A percentile compares a stretch with the other conserved stretches of the same genome.
Conservation (phyloP, 2,329 filamentous ascomycete species). For the Nothomitra cinnamomea region DNA sequence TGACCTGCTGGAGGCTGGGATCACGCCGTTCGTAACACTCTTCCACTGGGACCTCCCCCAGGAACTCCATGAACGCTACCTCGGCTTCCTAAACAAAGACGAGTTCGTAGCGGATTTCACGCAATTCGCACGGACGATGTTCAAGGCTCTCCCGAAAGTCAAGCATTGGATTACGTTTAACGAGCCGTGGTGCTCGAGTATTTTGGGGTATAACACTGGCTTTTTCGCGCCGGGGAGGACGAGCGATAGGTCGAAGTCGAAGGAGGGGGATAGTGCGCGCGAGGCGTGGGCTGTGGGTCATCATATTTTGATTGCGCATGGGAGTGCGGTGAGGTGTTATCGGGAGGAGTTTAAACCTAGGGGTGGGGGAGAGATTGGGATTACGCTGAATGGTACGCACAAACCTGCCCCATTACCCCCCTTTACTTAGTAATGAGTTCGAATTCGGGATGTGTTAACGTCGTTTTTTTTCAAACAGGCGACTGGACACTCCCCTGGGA, state of each 20-base stretch:
- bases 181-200: constrained; percentile 72
- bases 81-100: constrained; percentile 60
- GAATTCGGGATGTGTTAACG: too few relatives aligned
- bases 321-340: constrained; percentile 63
- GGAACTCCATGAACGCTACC: constrained; percentile 62
- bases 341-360: constrained; percentile 63
- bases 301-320: constrained; percentile 65
- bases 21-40: constrained; percentile 65
- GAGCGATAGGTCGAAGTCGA: constrained; percentile 53
- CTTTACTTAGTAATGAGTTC: too few relatives aligned
- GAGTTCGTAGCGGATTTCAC: constrained; percentile 74
- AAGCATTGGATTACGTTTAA: constrained; percentile 87
- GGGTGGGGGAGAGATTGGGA: constrained; percentile 63
- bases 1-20: constrained; percentile 57
- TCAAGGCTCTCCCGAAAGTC: constrained; percentile 56
- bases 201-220: constrained; percentile 64
- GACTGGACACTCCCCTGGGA: constrained; percentile 77
- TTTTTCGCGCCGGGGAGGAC: constrained; percentile 69
- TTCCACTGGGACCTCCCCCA: constrained; percentile 83
- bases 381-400: constrained; percentile 59
- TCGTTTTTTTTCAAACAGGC: too few relatives aligned
- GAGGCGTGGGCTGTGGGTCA: constrained; percentile 77
- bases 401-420: neutral
- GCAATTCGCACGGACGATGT: constrained; percentile 60
- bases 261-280: constrained; percentile 53